Evolutionary conservation across 345 rosid genomes (phyloP), one percentile per base, ranked within the genome.

Genomic region (Salix exigua): DNA sequence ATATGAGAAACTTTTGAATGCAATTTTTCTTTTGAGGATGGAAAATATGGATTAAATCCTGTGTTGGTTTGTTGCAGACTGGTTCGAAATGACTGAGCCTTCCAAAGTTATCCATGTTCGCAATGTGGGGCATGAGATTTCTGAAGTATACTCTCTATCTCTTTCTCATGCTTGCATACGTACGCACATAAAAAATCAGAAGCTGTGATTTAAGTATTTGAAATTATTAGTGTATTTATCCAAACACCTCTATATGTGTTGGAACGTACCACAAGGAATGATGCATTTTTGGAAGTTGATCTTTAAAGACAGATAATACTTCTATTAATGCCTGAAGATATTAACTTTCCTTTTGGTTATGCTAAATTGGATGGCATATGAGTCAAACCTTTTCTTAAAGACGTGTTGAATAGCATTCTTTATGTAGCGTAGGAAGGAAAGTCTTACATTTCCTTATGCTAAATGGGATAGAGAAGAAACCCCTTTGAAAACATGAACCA

Each of bases 51-150:
- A 64, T 35, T 62, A 63, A 76, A 68, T 14, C 18, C n/a, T 46
- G 18, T 21, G 65, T 18, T 25, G 12, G 18, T 67, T 21, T 73
- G 16, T 66, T 79, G 77, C 74, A 79, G 77, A 28, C 31, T 16
- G 50, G 14, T 55, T 72, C 9, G 10, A 26, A 77, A 96, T 96
- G 98, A 78, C 95, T 19, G 99, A 96, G 55, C 91, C 98, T 48
- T 96, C 99, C 46, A 96, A 96, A 87, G 99, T 96, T 65, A 88
- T 96, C 79, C 99, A 96, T 65, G 96, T 94, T 79, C 99, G 99
- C 70, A 96, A 96, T 76, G 97, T 96, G 30, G 99, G 98, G 33
- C 97, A 91, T 80, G 98, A 92, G 81, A 93, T 96, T 81, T 91
- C 99, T 73, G 98, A 96, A 89, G 99, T 94, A 88, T 66, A 26